These are phyloP conservation scores for Puccinia hordei DNA, from an alignment of 1,284 basidiomycete species.

Conservation along the genomic window DNA sequence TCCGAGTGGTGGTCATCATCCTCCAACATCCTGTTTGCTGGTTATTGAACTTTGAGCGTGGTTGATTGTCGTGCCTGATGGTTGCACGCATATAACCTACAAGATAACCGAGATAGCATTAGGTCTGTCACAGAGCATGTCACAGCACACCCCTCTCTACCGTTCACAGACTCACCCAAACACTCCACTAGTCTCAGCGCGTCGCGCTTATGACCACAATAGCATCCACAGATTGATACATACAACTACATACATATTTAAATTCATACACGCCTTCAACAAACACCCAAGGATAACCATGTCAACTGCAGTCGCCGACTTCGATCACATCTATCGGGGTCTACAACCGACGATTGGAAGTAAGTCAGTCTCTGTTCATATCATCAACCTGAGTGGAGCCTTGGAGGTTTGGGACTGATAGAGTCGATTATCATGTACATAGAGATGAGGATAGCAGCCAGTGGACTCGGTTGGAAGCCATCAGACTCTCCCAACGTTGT, in stretches of 20 bases:
- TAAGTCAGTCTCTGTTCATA: slow-evolving; percentile 61
- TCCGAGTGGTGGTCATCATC: not conserved
- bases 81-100: too few species aligned
- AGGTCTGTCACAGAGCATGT: too few species aligned
- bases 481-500: slow-evolving; percentile 66
- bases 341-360: slow-evolving; percentile 75
- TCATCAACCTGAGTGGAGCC: too few species aligned
- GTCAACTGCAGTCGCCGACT: slow-evolving; percentile 65
- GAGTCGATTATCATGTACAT: slow-evolving; percentile 2
- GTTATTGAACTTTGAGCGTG: too few species aligned
- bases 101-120: too few species aligned
- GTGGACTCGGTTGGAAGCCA: slow-evolving; percentile 86
- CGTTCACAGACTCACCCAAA: too few species aligned
- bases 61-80: too few species aligned
- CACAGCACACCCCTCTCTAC: too few species aligned
- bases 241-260: not conserved
- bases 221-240: too few species aligned
- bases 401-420: not conserved
- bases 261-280: not conserved
- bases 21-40: not conserved
- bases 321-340: slow-evolving; percentile 78
- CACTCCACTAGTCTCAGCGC: too few species aligned
- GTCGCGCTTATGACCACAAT: too few species aligned
- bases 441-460: slow-evolving; percentile 85
- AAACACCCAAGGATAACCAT: not conserved